Evolutionary conservation across 1,139 yeast species (phyloP).

Genomic region (Yamadazyma diospyri): DNA sequence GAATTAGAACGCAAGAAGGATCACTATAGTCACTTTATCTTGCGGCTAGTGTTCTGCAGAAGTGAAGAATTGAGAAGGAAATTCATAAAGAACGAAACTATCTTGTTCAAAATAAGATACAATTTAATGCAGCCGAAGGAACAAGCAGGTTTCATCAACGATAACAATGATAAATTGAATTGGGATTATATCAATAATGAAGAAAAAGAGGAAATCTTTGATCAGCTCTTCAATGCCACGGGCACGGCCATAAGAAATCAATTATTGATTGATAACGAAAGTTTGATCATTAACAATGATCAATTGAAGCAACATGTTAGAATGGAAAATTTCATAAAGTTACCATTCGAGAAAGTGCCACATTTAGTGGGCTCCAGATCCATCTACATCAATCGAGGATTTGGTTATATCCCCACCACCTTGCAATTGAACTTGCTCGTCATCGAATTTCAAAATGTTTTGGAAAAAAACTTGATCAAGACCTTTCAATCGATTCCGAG

Average conservation of each 20-base stretch:
- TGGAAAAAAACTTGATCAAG: slow-evolving; percentile 51
- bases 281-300: slow-evolving; percentile 33
- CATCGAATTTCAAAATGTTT: slow-evolving; percentile 58
- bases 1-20: slow-evolving; percentile 73
- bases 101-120: slow-evolving; percentile 72
- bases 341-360: slow-evolving; percentile 84
- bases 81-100: slow-evolving; percentile 72
- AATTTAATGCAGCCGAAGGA: slow-evolving; percentile 63
- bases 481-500: slow-evolving; percentile 82
- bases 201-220: slow-evolving; percentile 54
- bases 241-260: slow-evolving; percentile 31
- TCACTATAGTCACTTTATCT: slow-evolving; percentile 85
- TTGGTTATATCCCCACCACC: slow-evolving; percentile 80
- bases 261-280: slow-evolving; percentile 29
- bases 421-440: slow-evolving; percentile 70
- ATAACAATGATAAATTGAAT: slow-evolving; percentile 50
- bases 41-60: slow-evolving; percentile 86
- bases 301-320: slow-evolving; percentile 43
- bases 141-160: slow-evolving; percentile 63
- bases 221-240: slow-evolving; percentile 54
- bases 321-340: slow-evolving; percentile 66
- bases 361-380: slow-evolving; percentile 69
- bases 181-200: slow-evolving; percentile 68
- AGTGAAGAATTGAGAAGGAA: slow-evolving; percentile 80
- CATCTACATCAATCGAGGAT: slow-evolving; percentile 64